A percentile compares a stretch with the other conserved stretches of the same genome.
Evolutionary conservation across 2,329 filamentous ascomycete species (phyloP).

Genomic region (Verticillium isaacii): DNA sequence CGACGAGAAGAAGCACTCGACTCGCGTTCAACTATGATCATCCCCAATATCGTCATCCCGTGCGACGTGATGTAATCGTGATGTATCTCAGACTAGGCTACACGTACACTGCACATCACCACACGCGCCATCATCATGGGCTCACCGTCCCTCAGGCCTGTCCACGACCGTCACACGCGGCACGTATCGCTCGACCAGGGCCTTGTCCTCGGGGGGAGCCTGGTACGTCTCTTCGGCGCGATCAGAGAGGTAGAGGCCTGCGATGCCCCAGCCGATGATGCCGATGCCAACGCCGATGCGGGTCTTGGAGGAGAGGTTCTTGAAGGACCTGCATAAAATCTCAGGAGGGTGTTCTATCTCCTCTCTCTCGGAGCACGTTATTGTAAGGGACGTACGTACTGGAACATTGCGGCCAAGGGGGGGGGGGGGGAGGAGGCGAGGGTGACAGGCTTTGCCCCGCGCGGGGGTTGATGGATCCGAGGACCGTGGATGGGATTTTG

Average conservation of each 20-base stretch:
- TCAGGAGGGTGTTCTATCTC: constrained; percentile 36
- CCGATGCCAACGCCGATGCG: constrained; percentile 68
- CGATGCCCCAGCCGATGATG: constrained; percentile 69
- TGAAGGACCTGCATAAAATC: constrained; percentile 41
- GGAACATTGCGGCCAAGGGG: neutral
- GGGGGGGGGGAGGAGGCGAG: neutral
- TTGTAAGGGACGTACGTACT: neutral
- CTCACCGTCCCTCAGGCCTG: constrained; percentile 22
- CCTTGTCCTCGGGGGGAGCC: constrained; percentile 69
- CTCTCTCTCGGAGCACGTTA: neutral
- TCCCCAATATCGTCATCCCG: neutral
- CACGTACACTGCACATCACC: too few relatives aligned
- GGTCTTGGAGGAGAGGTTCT: constrained; percentile 63
- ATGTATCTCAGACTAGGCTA: neutral
- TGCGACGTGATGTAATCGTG: neutral
- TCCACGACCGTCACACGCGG: constrained; percentile 62
- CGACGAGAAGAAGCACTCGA: neutral
- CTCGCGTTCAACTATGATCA: neutral
- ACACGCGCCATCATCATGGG: too few relatives aligned
- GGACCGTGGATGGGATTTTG: too few relatives aligned
- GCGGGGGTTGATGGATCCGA: neutral
- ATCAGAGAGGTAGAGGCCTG: constrained; percentile 71
- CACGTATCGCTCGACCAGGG: constrained; percentile 54
- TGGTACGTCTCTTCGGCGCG: constrained; percentile 67
- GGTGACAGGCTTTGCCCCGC: neutral